Base-by-base conservation (phyloP, 306 rosid species). In the Acacia crassicarpa region DNA sequence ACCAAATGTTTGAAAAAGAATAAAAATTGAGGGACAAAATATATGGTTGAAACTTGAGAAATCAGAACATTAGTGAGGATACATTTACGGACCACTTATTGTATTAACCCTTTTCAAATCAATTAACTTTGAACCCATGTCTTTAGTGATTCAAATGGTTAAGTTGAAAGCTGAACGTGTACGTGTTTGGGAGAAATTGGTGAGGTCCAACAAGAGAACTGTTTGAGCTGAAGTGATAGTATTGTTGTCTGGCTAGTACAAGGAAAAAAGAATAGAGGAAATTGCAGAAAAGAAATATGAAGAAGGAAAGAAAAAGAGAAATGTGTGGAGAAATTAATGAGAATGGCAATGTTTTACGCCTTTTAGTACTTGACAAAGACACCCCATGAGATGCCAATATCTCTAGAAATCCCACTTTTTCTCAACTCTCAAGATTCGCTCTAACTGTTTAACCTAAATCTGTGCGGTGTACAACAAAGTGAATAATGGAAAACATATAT, bases 291-390 rank as follows among this genome's bases (percentile, higher is more conserved):
- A 71, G 58, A 15, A 77, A 68, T 23, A 12, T 30, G 63, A 65
- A 43, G 17, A 67, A 61, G 48, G 22, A 48, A 49, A 10, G 14
- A 17, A 43, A 46, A 25, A 49, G 45, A 41, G 30, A 41, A 15
- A 76, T 62, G 82, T 15, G 20, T 38, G 44, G 65, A 80, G 53
- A 84, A 77, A 58, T 38, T 38, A 38, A 38, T 67, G 70, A 77
- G 85, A 81, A 81, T 82, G 79, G 48, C 71, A 78, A 72, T 62
- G 69, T 72, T 46, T 77, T n/a, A 70, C 67, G 77, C 81, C 83
- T 80, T 80, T 61, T 61, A 74, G 51, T 75, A 67, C n/a, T 83
- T 74, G 85, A 80, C 76, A 83, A 76, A 51, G 86, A 80, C 83
- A 59, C 80, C 46, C 80, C 87, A 48, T 22, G 79, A 16, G 61